phyloP scores from a whole-genome alignment of 1,139 yeast species.

The Yamadazyma sp. region DNA sequence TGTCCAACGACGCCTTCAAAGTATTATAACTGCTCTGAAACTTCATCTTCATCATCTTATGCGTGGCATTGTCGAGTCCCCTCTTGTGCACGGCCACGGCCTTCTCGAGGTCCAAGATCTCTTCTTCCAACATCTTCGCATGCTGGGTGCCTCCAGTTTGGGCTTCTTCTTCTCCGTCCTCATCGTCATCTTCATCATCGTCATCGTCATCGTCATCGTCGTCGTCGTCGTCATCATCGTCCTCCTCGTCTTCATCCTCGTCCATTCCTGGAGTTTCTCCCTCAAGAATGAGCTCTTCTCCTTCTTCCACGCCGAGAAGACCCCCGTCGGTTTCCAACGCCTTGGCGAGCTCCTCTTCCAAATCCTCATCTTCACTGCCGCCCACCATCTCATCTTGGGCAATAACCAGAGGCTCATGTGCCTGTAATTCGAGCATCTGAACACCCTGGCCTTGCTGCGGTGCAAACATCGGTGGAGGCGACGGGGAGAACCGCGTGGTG shows the following conservation, averaged over 20 bases:
- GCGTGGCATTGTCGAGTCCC: constrained; percentile 75
- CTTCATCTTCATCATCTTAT: constrained; percentile 86
- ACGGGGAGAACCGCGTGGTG: constrained; percentile 17
- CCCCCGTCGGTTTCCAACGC: constrained; percentile 28
- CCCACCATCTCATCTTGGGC: constrained; percentile 13
- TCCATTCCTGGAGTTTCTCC: constrained; percentile 13
- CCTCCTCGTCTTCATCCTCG: constrained; percentile 14
- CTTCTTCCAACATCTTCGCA: constrained; percentile 77
- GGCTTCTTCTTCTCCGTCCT: constrained; percentile 30
- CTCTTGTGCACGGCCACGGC: constrained; percentile 76
- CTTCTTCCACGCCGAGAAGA: constrained; percentile 9
- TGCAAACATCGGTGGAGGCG: constrained; percentile 16
- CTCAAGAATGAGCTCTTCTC: constrained; percentile 15
- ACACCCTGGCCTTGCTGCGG: constrained; percentile 24
- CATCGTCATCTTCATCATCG: constrained; percentile 27
- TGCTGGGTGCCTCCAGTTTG: constrained; percentile 52
- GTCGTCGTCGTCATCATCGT: constrained; percentile 13
- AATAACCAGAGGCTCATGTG: constrained; percentile 2
- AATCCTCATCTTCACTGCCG: constrained; percentile 25
- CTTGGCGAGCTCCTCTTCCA: constrained; percentile 44
- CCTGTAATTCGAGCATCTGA: constrained; percentile 4
- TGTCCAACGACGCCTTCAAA: constrained; percentile 78
- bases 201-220: constrained; percentile 20
- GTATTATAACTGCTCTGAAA: constrained; percentile 79
- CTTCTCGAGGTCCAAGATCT: constrained; percentile 75